Base-by-base conservation (phyloP, 768 basidiomycete genomes). In the Lentinula detonsa region DNA sequence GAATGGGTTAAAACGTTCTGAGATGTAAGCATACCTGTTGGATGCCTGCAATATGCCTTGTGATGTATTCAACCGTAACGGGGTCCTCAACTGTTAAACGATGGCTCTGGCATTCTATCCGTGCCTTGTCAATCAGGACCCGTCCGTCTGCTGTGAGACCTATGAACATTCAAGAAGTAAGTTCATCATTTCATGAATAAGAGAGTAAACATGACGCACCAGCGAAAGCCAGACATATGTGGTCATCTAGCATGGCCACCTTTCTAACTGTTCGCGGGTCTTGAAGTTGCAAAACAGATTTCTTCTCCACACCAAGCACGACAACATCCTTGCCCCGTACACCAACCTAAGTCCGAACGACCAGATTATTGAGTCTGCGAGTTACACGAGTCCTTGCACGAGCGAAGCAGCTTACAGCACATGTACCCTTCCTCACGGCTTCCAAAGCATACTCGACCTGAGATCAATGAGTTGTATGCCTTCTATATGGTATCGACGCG, bases 371-470 rank as follows among this genome's bases (percentile, higher is more conserved):
- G 39, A 40, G 9, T 28, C 8, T 54, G 0, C 13, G 16, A 28
- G 21, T 15, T 40, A 15, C 31, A 33, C 8, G 1, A 35, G 10
- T 34, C 33, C 5, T 35, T 8, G 21, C 8, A 56, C 1, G 23
- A 43, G 28, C 28, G 23, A 31, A 37, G 35, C 18, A 11, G 74
- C 84, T 68, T 71, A 98, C 97, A 62, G 95, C 96, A 73, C 95
- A 98, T 11, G 97, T 98, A 48, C 97, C 97, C 72, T 95, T 93
- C 68, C 93, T 80, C 59, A 98, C 97, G 59, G 97, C 97, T 75
- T 99, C 97, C n/a, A 89, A 78, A 11, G 97, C 97, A 74, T 99
- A 99, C 77, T 99, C 97, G 66, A 99, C 97, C 95, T 98, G 74
- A 53, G 62, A 62, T 31, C 69, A 65, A 35, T 11, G 15, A 11